Evolutionary conservation across 768 basidiomycete species (phyloP).

Genomic region (Pulveroboletus sp.): DNA sequence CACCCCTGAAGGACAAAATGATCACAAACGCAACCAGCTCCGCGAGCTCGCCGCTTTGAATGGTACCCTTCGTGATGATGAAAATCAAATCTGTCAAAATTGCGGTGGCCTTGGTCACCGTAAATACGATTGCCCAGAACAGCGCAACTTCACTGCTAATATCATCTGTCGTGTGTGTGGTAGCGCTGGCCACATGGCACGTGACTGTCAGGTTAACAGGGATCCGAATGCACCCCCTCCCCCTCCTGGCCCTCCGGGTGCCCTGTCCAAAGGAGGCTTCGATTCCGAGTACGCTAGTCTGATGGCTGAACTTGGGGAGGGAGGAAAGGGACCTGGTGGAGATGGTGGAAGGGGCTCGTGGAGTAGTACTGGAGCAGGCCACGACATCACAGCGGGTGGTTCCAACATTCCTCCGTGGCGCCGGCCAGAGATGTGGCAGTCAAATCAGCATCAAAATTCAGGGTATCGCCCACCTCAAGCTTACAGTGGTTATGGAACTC

Average conservation of each 20-base stretch:
- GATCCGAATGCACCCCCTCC: conserved; percentile 73
- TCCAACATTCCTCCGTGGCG: conserved; percentile 88
- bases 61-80: conserved; percentile 98
- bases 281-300: conserved; percentile 97
- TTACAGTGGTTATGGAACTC: conserved; percentile 45
- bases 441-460: conserved; percentile 47
- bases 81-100: conserved; percentile 99
- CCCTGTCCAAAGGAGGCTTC: conserved; percentile 68
- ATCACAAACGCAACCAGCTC: conserved; percentile 98
- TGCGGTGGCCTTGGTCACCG: conserved; percentile 92
- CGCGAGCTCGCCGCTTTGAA: conserved; percentile 96
- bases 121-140: conserved; percentile 98
- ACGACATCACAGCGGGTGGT: conserved; percentile 54
- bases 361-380: conserved; percentile 61
- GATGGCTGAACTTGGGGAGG: conserved; percentile 97
- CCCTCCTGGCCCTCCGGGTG: conserved; percentile 33
- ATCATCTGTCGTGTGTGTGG: conserved; percentile 99
- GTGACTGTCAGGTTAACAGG: conserved; percentile 92
- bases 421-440: conserved; percentile 83
- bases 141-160: conserved; percentile 97
- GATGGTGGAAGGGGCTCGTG: conserved; percentile 55
- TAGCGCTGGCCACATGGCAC: conserved; percentile 97
- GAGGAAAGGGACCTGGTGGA: conserved; percentile 48
- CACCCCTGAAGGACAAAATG: conserved; percentile 98
- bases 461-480: conserved; percentile 68